Evolutionary conservation across 495 filamentous ascomycete genomes (phyloP), one percentile per base, ranked within the genome.

Genomic region (Penicillium soppii): DNA sequence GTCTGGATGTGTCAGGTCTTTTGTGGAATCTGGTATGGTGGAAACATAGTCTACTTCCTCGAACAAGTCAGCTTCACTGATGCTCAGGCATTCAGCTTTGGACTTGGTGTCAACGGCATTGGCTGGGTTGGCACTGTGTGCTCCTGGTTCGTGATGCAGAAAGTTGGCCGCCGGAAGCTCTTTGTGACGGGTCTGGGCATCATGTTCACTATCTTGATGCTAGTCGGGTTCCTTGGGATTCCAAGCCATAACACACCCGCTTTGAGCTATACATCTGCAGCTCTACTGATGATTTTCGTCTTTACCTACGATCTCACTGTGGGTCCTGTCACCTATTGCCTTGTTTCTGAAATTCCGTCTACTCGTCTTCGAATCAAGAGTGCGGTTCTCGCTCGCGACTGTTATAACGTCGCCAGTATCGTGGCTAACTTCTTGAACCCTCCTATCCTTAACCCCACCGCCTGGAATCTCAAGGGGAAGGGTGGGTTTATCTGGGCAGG

Each of bases 1-100:
- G 80, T 82, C 36, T 92, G 88, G 86, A 85, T 83, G 13, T 90
- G 90, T 54, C 88, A 91, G 64, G 88, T 85, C 44, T 67, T 90
- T 2, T 82, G 80, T 53, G 87, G 88, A 32, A 87, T 86, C 63
- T 82, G 83, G 7, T 89, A 91, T 63, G 84, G 79, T 40, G 85
- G 86, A 52, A 91, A 89, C 63, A 85, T 82, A 7, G 88, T 84
- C 35, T 84, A 90, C 61, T 92, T 90, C 73, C 70, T 88, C 38
- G 69, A 82, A 52, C 83, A 86, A 52, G 87, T 88, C 4, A 86
- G 85, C 1, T 75, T 90, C 4, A 49, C 56, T 30, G 58, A 72
- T 7, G 57, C 69, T 19, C 75, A 77, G 16, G 74, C 87, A 0
- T 90, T 85, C 53, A 70, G 78, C 39, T 84, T 90, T 55, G 79